Evolutionary conservation across 2,329 filamentous ascomycete species (phyloP), one percentile per base, ranked within the genome.

Genomic region (Curvularia verruculosa): DNA sequence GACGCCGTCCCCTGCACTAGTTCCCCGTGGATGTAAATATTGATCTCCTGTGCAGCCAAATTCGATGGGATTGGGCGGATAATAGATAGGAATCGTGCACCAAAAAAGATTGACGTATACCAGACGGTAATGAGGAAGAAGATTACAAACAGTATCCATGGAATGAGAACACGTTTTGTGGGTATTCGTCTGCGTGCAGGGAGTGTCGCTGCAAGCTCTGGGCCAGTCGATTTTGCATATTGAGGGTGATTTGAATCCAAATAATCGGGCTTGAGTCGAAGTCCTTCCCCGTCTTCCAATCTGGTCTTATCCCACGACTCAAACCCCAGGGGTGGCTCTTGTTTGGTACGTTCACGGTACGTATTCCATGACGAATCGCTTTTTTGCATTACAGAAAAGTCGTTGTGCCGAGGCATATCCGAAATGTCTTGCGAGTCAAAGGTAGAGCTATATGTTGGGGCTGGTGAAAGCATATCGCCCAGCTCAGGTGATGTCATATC

Each of bases 71-170:
- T n/a, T 4, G 60, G 57, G n/a, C 60, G 58, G 15, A 66, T 34
- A 3, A 63, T 54, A 23, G 57, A 54, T 8, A 67, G 49, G 24
- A 69, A 60, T 2, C 60, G 56, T 13, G 60, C 59, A 8, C 65
- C 67, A 21, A 69, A 40, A 8, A 63, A 56, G 31, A 70, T 64
- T 21, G 63, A 67, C 19, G 58, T 65, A 52, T 58, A 66, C 66
- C 66, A 72, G 8, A 66, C 31, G 3, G 65, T 66, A 2, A 45
- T 59, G 21, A 69, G 40, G 34, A 71, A 66, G 56, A 71, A 67
- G 10, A 71, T 18, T 31, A 43, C n/a, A 36, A 58, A 63, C 26
- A 73, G 58, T 29, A 66, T 39, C 68, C 70, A 73, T 21, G 69
- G 66, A 34, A 72, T 52, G 10, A 66, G 41, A n/a, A 61, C 48